Evolutionary conservation across 2,329 filamentous ascomycete species (phyloP), one percentile per base, ranked within the genome.

Genomic region (Berkeleyomyces basicola): DNA sequence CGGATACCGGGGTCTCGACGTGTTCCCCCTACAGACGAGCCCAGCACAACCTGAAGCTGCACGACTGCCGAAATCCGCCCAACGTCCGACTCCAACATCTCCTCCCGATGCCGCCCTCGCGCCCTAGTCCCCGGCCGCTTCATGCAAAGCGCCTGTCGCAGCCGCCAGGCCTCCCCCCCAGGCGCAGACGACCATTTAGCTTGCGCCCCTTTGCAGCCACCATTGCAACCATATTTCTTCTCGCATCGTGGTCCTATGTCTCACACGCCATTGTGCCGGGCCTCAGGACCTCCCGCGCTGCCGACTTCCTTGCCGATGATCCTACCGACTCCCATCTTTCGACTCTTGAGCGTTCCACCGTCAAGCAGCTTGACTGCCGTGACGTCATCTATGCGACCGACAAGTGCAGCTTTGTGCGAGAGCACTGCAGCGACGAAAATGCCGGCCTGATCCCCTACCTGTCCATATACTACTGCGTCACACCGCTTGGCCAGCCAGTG

Each of bases 391-490:
- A 81, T 58, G 86, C 84, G 61, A 70, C 78, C 65, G 87, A 99
- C 71, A 83, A 96, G 75, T 99, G 93, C 76, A 84, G 84, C 67
- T 97, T 93, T 73, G 83, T 97, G 64, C 83, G 79, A 67, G 78
- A 79, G 63, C 87, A 96, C 72, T 99, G 93, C 73, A 78, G 81
- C 42, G 90, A 95, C 69, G 90, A 96, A 71, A 88, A 96, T 74
- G 88, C 91, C 61, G 92, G 93, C 39, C 81, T 97, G 66, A 76
- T 96, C 64, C 87, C 89, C 36, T 99, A 99, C 74, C 82, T 97
- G 57, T 80, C 84, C 23, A 78, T 97, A 62, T 99, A 96, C 77
- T 99, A 96, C 74, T 99, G 93, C 78, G 76, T 77, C 51, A 78
- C 95, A 42, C 77, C 78, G 62, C 74, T 82, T 61, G 83, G 78